Base-by-base conservation (phyloP, 2,329 filamentous ascomycete genomes). In the Neofusicoccum cordaticola region DNA sequence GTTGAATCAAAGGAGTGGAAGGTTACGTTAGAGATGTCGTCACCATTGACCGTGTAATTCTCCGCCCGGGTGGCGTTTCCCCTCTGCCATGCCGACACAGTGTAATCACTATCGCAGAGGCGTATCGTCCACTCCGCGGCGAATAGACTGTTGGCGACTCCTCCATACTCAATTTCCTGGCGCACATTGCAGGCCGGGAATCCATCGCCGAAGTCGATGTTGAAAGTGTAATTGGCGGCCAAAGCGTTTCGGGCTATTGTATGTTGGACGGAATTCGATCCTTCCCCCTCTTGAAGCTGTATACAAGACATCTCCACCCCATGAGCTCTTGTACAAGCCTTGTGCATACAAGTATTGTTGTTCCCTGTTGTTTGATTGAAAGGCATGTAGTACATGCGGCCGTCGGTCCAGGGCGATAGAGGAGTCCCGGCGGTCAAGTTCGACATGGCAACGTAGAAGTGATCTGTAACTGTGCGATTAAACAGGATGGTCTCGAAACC, bases 381-480 rank as follows among this genome's bases (percentile, higher is more conserved):
- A 0, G 84, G 82, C 0, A 85, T 65, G 50, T 86, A 88, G 9
- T 79, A 82, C 12, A 76, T 78, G 0, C 76, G 68, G 0, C 71
- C 31, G 0, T 83, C 79, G 0, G 81, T 77, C 86, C 86, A 88
- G 0, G 83, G 69, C 0, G 84, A 82, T 0, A 87, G 71, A 0
- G 75, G 67, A 0, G 82, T 84, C 0, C 75, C 74, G 0, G 70
- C 67, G 0, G 79, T 81, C 0, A 80, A 50, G 27, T 87, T 86
- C 0, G 84, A 80, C 60, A 81, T 75, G 0, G 76, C 71, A 0
- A 80, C 66, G 2, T 84, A 72, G 52, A 82, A 82, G 7, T 80
- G 78, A 56, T 81, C 77, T 4, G 22, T 61, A 7, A 35, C 41
- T 35, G 41, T 37, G 17, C 37, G 56, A 13, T 60, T 42, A 11